phyloP scores from a whole-genome alignment of 148 eudicot species.

The Agrostemma githago region DNA sequence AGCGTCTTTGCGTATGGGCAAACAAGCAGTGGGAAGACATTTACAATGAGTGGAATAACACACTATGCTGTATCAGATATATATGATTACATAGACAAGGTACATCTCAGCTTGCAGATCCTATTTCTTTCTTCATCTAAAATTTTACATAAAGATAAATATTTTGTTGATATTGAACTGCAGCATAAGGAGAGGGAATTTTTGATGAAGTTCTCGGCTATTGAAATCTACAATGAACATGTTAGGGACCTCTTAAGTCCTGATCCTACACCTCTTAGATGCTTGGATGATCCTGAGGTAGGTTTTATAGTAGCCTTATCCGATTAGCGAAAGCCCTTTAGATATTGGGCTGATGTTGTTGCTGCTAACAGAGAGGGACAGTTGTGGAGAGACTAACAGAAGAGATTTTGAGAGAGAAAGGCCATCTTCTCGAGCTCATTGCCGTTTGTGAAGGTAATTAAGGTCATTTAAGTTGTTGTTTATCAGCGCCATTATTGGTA shows the following conservation, averaged over 20 bases:
- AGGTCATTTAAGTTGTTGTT: neutral
- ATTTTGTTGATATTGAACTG: neutral
- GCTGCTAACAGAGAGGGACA: constrained; percentile 70
- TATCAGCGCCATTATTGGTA: neutral
- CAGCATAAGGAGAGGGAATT: constrained; percentile 77
- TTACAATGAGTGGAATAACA: constrained; percentile 74
- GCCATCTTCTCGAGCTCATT: constrained; percentile 80
- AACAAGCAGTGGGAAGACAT: constrained; percentile 93
- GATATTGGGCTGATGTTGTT: neutral
- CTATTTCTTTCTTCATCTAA: neutral
- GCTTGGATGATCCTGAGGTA: constrained; percentile 97
- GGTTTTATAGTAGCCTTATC: constrained; percentile 6
- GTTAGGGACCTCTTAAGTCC: constrained; percentile 78
- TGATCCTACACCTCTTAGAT: constrained; percentile 73
- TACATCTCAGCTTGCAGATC: constrained; percentile 15
- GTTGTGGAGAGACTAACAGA: constrained; percentile 80
- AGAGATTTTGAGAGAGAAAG: constrained; percentile 51
- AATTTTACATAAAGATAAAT: neutral
- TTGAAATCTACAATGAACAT: constrained; percentile 84
- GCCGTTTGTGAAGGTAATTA: constrained; percentile 67
- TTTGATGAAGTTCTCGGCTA: constrained; percentile 74
- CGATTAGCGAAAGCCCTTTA: neutral
- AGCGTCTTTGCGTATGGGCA: constrained; percentile 90
- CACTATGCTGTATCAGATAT: constrained; percentile 60
- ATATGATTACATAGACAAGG: constrained; percentile 53